phyloP scores from a whole-genome alignment of 257 asterid species.

The Cordia subcordata region DNA sequence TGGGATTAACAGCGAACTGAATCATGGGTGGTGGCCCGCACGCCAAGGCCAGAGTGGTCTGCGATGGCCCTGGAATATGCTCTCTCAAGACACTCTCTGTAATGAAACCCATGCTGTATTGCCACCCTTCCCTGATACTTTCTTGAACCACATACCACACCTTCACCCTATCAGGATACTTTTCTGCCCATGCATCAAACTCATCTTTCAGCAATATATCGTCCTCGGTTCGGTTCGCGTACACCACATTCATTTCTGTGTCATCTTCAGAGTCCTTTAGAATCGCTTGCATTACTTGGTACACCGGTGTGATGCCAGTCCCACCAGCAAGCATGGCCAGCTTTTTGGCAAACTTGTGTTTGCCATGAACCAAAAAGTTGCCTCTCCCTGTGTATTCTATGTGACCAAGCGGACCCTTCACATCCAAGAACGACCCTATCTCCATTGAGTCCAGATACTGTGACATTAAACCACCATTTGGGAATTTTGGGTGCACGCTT shows the following conservation, averaged over 20 bases:
- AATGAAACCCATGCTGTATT: constrained; percentile 58
- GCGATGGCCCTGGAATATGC: constrained; percentile 60
- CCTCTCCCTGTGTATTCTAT: constrained; percentile 75
- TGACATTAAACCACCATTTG: constrained; percentile 88
- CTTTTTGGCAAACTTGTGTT: constrained; percentile 54
- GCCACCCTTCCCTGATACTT: constrained; percentile 52
- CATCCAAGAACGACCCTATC: constrained; percentile 49
- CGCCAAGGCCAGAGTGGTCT: constrained; percentile 54
- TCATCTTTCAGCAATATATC: constrained; percentile 67
- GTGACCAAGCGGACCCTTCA: constrained; percentile 92
- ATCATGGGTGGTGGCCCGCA: constrained; percentile 98
- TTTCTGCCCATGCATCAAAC: constrained; percentile 77
- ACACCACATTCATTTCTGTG: constrained; percentile 71
- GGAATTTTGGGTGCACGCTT: constrained; percentile 68
- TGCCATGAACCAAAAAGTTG: constrained; percentile 53
- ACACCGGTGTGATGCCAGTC: constrained; percentile 82
- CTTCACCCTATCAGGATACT: constrained; percentile 49
- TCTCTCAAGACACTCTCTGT: constrained; percentile 56
- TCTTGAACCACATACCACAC: constrained; percentile 85
- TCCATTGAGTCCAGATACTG: constrained; percentile 57
- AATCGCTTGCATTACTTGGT: constrained; percentile 76
- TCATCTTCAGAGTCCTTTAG: constrained; percentile 69
- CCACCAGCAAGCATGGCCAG: constrained; percentile 94
- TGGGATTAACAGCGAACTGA: constrained; percentile 81
- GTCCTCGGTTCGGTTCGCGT: constrained; percentile 85